phyloP scores from a whole-genome alignment of 495 filamentous ascomycete genomes.

The Melanomma pulvis-pyrius region DNA sequence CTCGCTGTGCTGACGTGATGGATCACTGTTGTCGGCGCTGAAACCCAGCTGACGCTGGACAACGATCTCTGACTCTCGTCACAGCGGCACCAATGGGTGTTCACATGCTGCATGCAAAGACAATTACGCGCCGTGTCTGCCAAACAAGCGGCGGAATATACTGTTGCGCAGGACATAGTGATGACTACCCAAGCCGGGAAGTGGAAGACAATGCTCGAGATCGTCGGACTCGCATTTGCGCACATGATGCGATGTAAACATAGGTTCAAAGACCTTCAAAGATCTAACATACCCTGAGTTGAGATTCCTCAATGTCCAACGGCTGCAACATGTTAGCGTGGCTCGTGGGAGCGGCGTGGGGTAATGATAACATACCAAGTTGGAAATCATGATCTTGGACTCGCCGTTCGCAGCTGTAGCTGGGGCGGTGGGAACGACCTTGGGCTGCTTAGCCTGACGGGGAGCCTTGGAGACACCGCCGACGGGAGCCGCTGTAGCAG shows the following conservation, averaged over 20 bases:
- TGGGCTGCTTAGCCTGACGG: constrained; percentile 63
- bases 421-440: constrained; percentile 65
- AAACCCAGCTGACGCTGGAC: background rate
- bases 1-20: background rate
- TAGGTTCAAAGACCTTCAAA: constrained; percentile 25
- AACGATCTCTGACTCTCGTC: constrained; percentile 5
- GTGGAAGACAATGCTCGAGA: constrained; percentile 12
- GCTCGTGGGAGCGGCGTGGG: background rate
- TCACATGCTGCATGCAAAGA: background rate
- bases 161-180: background rate
- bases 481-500: constrained; percentile 58
- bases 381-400: constrained; percentile 97
- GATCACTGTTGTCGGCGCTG: background rate
- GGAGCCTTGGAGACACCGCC: constrained; percentile 86
- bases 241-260: constrained; percentile 9
- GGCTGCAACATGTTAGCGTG: constrained; percentile 70
- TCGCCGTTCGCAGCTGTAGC: constrained; percentile 59
- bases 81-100: constrained; percentile 2
- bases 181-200: constrained; percentile 1
- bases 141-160: constrained; percentile 1
- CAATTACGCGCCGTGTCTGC: constrained; percentile 4
- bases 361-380: constrained; percentile 69
- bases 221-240: constrained; percentile 29
- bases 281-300: constrained; percentile 98
- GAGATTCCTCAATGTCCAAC: constrained; percentile 86